These are phyloP conservation scores for Chlamydomonas eustigma DNA, from an alignment of 139 green algal genomes.

Conservation along the genomic window DNA sequence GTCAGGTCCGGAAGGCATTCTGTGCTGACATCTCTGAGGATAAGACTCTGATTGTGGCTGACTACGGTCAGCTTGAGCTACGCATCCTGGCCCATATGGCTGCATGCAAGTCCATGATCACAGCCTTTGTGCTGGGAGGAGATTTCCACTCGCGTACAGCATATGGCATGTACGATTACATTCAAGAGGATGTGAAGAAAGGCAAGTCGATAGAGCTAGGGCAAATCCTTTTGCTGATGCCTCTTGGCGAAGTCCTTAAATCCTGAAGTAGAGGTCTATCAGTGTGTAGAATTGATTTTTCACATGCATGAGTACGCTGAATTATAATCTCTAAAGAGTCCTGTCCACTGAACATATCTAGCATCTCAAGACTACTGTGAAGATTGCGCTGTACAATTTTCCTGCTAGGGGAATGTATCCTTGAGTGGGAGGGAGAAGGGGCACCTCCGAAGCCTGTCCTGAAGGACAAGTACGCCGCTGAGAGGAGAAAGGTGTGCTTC, in stretches of 20 bases:
- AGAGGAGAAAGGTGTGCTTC: constrained; percentile 55
- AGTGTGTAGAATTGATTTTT: too few species aligned
- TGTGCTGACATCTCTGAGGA: constrained; percentile 56
- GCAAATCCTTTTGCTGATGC: too few species aligned
- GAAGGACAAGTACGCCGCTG: constrained; percentile 83
- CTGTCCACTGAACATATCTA: too few species aligned
- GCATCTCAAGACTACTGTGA: too few species aligned
- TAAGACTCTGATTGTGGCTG: constrained; percentile 89
- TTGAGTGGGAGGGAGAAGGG: constrained; percentile 69
- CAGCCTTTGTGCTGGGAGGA: constrained; percentile 86
- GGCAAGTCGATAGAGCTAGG: too few species aligned
- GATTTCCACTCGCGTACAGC: constrained; percentile 97
- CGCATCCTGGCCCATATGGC: constrained; percentile 95
- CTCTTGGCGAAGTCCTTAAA: too few species aligned
- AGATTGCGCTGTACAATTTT: too few species aligned
- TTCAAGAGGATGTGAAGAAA: constrained; percentile 72
- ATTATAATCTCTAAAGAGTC: too few species aligned
- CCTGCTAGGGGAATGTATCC: constrained; percentile 47
- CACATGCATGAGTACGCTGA: too few species aligned
- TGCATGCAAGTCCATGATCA: constrained; percentile 79
- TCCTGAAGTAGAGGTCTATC: too few species aligned
- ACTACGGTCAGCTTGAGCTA: constrained; percentile 98
- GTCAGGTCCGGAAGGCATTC: constrained; percentile 84
- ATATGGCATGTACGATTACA: constrained; percentile 95
- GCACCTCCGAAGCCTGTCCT: constrained; percentile 59